phyloP scores from a whole-genome alignment of 768 basidiomycete species.

The Lactarius hengduanensis region DNA sequence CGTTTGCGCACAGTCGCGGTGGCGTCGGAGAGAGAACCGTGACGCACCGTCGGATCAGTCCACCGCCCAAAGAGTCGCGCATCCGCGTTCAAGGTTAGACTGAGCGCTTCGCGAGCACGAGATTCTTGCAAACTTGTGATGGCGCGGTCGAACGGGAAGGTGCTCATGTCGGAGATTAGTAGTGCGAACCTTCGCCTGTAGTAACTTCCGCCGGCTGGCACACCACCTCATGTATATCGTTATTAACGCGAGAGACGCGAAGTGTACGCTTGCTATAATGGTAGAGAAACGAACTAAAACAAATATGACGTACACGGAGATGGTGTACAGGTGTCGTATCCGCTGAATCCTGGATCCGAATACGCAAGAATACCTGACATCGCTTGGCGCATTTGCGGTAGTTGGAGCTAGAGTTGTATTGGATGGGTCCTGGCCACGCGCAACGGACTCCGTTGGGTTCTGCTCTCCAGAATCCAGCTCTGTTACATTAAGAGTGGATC shows the following conservation, averaged over 20 bases:
- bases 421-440: slow-evolving; percentile 57
- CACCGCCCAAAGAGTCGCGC: slow-evolving; percentile 64
- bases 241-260: slow-evolving; percentile 52
- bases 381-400: slow-evolving; percentile 32
- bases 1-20: neutral
- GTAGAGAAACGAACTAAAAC: slow-evolving; percentile 1
- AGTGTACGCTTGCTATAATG: neutral
- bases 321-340: slow-evolving; percentile 84
- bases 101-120: slow-evolving; percentile 74
- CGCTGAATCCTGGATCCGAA: slow-evolving; percentile 74
- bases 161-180: slow-evolving; percentile 58
- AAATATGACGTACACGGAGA: slow-evolving; percentile 74
- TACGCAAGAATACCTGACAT: slow-evolving; percentile 78
- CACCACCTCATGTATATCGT: slow-evolving; percentile 94
- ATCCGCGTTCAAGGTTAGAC: slow-evolving; percentile 70
- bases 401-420: slow-evolving; percentile 37
- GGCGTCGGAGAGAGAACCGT: neutral
- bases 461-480: slow-evolving; percentile 73
- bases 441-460: slow-evolving; percentile 81
- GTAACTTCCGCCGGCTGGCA: slow-evolving; percentile 59
- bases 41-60: slow-evolving; percentile 85
- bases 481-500: slow-evolving; percentile 54
- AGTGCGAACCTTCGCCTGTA: slow-evolving; percentile 79
- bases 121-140: slow-evolving; percentile 70
- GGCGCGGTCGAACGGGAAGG: slow-evolving; percentile 88